Conservation (phyloP, 345 rosid species). For the Populus ilicifolia region DNA sequence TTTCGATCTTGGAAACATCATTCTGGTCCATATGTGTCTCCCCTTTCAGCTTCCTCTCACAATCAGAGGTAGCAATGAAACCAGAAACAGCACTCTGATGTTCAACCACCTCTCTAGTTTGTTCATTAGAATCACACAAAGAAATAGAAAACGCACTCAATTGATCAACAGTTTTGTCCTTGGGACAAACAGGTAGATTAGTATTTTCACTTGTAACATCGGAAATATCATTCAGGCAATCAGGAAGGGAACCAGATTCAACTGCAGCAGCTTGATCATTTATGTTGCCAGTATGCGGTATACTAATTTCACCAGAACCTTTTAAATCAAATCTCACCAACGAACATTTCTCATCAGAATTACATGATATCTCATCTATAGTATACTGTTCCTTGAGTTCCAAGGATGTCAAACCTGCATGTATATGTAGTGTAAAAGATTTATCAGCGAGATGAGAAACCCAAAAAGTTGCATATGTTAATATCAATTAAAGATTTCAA, state of each 20-base stretch:
- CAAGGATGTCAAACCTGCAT: conserved; percentile 28
- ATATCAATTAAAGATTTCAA: neutral
- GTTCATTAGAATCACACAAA: neutral
- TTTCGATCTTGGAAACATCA: neutral
- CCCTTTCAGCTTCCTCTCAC: neutral
- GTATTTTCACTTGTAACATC: conserved; percentile 16
- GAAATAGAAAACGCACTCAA: neutral
- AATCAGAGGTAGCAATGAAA: neutral
- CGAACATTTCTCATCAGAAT: neutral
- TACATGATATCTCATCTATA: conserved; percentile 13
- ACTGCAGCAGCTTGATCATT: conserved; percentile 26
- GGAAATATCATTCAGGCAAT: conserved; percentile 22
- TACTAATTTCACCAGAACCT: conserved; percentile 16
- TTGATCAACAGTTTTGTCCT: neutral
- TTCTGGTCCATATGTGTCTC: neutral
- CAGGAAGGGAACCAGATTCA: conserved; percentile 26
- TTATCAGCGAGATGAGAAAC: neutral
- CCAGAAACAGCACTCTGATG: conserved; percentile 9
- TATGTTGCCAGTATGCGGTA: conserved; percentile 12
- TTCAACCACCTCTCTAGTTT: neutral
- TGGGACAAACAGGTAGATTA: neutral
- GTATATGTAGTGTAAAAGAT: conserved; percentile 1
- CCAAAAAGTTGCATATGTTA: neutral
- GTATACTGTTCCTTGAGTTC: conserved; percentile 21
- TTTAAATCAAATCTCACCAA: conserved; percentile 27